phyloP scores from a whole-genome alignment of 2,329 filamentous ascomycete species.

The Ophiostoma ulmi region DNA sequence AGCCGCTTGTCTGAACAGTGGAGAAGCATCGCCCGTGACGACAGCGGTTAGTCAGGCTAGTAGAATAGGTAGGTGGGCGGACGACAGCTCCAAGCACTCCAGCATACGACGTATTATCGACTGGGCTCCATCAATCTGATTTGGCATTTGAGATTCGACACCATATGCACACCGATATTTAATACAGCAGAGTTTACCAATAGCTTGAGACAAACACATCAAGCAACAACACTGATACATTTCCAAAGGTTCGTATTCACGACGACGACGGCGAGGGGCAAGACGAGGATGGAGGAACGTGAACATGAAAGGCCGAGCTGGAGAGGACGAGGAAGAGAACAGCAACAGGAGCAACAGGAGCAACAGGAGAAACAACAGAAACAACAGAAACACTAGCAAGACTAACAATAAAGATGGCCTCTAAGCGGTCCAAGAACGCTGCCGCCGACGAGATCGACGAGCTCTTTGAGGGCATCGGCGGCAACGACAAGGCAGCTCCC shows the following conservation, averaged over 20 bases:
- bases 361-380: neutral
- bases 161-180: conserved; percentile 2
- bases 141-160: neutral
- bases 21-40: conserved; percentile 24
- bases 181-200: neutral
- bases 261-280: neutral
- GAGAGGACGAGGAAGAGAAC: neutral
- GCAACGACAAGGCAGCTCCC: conserved; percentile 35
- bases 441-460: conserved; percentile 60
- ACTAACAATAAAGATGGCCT: conserved; percentile 45
- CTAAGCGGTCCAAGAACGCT: conserved; percentile 50
- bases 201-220: neutral
- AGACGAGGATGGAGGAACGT: too few species aligned
- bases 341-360: neutral
- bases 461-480: conserved; percentile 58
- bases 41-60: neutral
- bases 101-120: neutral
- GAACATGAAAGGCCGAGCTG: neutral
- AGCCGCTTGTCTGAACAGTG: conserved; percentile 13
- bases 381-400: neutral
- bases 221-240: neutral
- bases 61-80: neutral
- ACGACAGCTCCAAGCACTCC: neutral
- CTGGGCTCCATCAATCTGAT: conserved; percentile 1
- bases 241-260: neutral